phyloP scores from a whole-genome alignment of 768 basidiomycete genomes.

The Cystobasidium onofrii region DNA sequence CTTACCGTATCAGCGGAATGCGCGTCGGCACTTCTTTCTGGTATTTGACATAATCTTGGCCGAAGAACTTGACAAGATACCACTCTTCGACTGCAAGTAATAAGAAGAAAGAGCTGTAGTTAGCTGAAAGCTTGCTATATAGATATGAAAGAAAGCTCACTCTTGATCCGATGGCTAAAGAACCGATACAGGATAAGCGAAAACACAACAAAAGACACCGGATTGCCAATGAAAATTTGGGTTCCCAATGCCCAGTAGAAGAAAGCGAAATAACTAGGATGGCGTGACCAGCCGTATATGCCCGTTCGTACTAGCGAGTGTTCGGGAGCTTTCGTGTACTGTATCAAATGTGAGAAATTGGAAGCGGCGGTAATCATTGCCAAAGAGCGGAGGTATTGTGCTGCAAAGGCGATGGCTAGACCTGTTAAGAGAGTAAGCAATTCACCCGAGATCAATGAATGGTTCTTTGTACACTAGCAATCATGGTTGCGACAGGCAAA shows the following conservation, averaged over 20 bases:
- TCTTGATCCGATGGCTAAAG: conserved; percentile 68
- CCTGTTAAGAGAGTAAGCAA: conserved; percentile 50
- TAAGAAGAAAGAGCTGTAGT: background rate
- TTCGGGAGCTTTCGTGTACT: conserved; percentile 60
- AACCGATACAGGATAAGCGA: conserved; percentile 68
- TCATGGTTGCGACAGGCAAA: too few species aligned
- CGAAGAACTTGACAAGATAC: conserved; percentile 76
- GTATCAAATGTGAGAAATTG: conserved; percentile 87
- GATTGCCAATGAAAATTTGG: conserved; percentile 82
- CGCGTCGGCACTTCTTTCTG: conserved; percentile 67
- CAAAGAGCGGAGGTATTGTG: conserved; percentile 69
- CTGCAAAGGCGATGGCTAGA: conserved; percentile 56
- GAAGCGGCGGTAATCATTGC: conserved; percentile 96
- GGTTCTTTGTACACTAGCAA: too few species aligned
- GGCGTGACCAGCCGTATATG: conserved; percentile 77
- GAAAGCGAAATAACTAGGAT: conserved; percentile 95
- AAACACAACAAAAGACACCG: conserved; percentile 62
- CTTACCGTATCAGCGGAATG: conserved; percentile 73
- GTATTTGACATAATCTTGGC: conserved; percentile 72
- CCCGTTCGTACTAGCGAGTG: conserved; percentile 82
- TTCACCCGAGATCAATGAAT: too few species aligned
- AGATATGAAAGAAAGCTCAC: conserved; percentile 51
- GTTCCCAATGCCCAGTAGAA: conserved; percentile 97
- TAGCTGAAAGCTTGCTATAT: too few species aligned
- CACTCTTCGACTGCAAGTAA: conserved; percentile 82